Conservation (phyloP, 108 stramenopile species). For the Cylindrotheca closterium region DNA sequence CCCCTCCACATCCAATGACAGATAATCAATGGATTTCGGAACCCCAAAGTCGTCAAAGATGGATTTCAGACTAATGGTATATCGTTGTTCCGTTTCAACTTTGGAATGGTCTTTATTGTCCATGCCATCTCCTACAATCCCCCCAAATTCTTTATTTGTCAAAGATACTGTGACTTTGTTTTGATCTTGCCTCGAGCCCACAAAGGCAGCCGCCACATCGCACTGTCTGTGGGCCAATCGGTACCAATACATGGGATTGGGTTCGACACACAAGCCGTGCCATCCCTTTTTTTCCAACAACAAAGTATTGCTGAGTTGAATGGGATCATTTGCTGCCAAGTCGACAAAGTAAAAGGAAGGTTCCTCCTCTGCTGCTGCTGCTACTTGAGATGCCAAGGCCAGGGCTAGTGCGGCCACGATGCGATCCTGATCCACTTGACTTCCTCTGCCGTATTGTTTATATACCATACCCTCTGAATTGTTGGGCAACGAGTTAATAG, state of each 20-base stretch:
- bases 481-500: neutral
- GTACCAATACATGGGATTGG: conserved; percentile 57
- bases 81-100: conserved; percentile 9
- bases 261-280: conserved; percentile 50
- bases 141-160: conserved; percentile 31
- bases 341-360: conserved; percentile 51
- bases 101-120: conserved; percentile 6
- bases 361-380: neutral
- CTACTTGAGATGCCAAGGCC: neutral
- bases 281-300: conserved; percentile 47
- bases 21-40: conserved; percentile 41
- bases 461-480: neutral
- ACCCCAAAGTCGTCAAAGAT: conserved; percentile 34
- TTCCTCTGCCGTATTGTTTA: neutral
- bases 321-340: conserved; percentile 64
- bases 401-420: conserved; percentile 16
- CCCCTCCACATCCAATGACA: conserved; percentile 65
- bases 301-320: conserved; percentile 45
- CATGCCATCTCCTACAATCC: conserved; percentile 52
- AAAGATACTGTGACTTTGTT: conserved; percentile 35
- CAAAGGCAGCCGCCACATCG: conserved; percentile 37
- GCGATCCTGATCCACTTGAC: conserved; percentile 46
- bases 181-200: conserved; percentile 21
- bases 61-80: conserved; percentile 34
- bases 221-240: conserved; percentile 41